Evolutionary conservation across 2,329 filamentous ascomycete species (phyloP).

Genomic region (Colletotrichum limetticola): DNA sequence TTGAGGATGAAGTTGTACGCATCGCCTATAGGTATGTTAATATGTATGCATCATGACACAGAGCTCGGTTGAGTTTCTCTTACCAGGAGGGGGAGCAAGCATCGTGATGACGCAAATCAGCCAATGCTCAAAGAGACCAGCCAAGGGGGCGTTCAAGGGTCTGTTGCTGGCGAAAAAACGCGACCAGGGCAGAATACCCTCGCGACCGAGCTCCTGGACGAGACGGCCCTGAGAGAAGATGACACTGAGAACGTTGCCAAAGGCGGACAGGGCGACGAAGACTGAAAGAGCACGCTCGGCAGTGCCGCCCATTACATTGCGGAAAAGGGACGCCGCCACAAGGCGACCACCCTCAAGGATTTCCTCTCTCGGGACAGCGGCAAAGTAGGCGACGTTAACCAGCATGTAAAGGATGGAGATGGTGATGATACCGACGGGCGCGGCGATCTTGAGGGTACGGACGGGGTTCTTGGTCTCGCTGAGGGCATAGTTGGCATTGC

Average conservation of each 20-base stretch:
- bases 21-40: constrained; percentile 26
- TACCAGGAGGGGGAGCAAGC: constrained; percentile 73
- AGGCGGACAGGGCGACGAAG: constrained; percentile 74
- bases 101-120: constrained; percentile 73
- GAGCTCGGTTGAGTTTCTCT: constrained; percentile 65
- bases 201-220: constrained; percentile 73
- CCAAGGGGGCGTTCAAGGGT: constrained; percentile 71
- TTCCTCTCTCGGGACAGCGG: constrained; percentile 63
- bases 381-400: constrained; percentile 75
- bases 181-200: constrained; percentile 73
- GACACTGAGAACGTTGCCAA: constrained; percentile 74
- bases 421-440: constrained; percentile 66
- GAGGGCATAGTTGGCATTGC: constrained; percentile 74
- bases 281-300: constrained; percentile 71
- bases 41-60: background rate
- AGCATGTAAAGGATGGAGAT: constrained; percentile 74
- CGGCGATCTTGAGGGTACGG: constrained; percentile 73
- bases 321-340: constrained; percentile 65
- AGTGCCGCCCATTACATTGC: constrained; percentile 62
- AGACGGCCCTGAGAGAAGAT: constrained; percentile 76
- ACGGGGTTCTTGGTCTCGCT: constrained; percentile 75
- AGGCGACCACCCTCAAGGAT: constrained; percentile 62
- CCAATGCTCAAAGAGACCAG: constrained; percentile 73
- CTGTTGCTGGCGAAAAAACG: constrained; percentile 71
- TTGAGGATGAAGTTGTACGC: constrained; percentile 42